Base-by-base conservation (phyloP, 1,284 basidiomycete genomes). In the Ceratobasidium sp. region DNA sequence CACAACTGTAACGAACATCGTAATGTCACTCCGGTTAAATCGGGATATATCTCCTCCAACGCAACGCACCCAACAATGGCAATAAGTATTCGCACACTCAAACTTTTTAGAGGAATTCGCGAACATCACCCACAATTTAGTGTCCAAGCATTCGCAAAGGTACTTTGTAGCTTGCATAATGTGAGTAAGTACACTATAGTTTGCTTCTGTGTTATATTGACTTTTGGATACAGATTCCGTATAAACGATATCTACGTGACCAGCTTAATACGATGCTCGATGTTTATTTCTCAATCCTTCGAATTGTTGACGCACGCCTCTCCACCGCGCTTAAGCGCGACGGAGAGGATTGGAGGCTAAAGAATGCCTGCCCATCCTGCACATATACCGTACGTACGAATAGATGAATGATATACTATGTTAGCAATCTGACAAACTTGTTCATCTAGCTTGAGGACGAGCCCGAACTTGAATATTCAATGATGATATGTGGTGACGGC, bases 61-160 rank as follows among this genome's bases (percentile, higher is more conserved):
- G 26, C 62, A 40, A 44, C 40, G 6, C 33, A 50, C 3, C 84
- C 83, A 0, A 77, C 80, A 3, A 17, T 83, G 23, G 83, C 83
- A 0, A 70, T 86, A 12, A 83, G 83, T 0, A 20, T 86, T 26
- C 70, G 79, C 10, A 85, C 83, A 0, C 79, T 86, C 0, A 82
- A 86, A 52, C 78, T 85, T 0, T 84, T 82, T 71, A 79, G 77
- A 7, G 20, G 61, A 1, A 66, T 85, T 17, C 77, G 81, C 0
- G 76, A 82, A 0, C 76, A 74, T 33, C 82, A 83, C 28, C 77
- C 84, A 0, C 84, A 83, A 0, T 83, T 84, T 66, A 85, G 84
- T 76, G 76, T 83, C 1, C 84, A 86, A 76, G 83, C 84, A 0
- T 86, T 85, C 69, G 76, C 82, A 0, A 84, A 84, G 59, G 81